Conservation (phyloP, 2,329 filamentous ascomycete genomes). For the Epicoccum nigrum region DNA sequence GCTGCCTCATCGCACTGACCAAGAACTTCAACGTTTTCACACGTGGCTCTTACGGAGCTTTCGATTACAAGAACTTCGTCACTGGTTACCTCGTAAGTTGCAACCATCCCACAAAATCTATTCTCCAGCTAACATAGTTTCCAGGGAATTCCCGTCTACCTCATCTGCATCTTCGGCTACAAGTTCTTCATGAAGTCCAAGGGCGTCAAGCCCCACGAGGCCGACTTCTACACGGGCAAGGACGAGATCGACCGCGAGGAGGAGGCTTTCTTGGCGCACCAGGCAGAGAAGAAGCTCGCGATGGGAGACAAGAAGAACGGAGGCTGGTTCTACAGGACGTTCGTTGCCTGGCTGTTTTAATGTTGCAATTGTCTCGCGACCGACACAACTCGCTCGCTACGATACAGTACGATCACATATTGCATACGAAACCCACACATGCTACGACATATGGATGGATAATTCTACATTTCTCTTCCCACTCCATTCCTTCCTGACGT, state of each 20-base stretch:
- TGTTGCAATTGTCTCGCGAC: not conserved
- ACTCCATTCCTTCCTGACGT: not conserved
- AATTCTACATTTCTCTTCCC: not conserved
- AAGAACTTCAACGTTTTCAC: constrained; percentile 83
- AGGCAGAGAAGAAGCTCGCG: constrained; percentile 51
- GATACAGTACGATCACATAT: not conserved
- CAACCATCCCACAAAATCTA: fast-evolving
- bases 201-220: constrained; percentile 61
- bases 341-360: constrained; percentile 68
- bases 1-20: constrained; percentile 74
- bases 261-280: constrained; percentile 67
- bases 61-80: constrained; percentile 78
- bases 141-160: constrained; percentile 73
- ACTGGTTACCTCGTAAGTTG: constrained; percentile 65
- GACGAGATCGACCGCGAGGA: constrained; percentile 76
- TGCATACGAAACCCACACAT: not conserved
- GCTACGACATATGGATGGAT: not conserved
- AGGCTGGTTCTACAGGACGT: constrained; percentile 63
- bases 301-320: constrained; percentile 43
- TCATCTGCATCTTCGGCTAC: constrained; percentile 68
- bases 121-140: not conserved
- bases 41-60: constrained; percentile 56
- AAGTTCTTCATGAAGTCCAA: constrained; percentile 37
- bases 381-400: not conserved
- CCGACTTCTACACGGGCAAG: constrained; percentile 75